Percentiles rank a stretch among this genome's conserved stretches.
Conservation (phyloP, 2,329 filamentous ascomycete species). For the Calonectria pteridis region DNA sequence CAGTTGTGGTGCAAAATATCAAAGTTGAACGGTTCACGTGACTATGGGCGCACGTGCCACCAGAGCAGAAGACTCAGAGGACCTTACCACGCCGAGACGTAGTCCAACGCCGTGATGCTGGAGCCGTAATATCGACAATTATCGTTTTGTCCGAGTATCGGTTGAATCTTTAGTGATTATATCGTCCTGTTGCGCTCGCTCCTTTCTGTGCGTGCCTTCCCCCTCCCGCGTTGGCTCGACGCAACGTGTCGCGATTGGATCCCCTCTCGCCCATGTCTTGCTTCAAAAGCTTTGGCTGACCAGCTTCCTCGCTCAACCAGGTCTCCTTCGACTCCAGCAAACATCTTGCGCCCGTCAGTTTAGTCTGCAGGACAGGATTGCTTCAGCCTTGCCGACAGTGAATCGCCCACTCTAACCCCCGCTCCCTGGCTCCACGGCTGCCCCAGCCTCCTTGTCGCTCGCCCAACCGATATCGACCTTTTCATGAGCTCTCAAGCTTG, state of each 20-base stretch:
- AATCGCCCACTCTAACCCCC: constrained; percentile 19
- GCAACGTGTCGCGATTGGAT: constrained; percentile 44
- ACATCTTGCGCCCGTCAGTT: constrained; percentile 33
- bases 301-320: constrained; percentile 37
- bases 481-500: constrained; percentile 48
- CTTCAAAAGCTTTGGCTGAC: constrained; percentile 46
- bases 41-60: constrained; percentile 38
- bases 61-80: neutral
- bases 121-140: constrained; percentile 51
- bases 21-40: constrained; percentile 35
- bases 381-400: constrained; percentile 31
- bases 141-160: constrained; percentile 55
- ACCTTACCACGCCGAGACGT: constrained; percentile 16
- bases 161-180: constrained; percentile 54
- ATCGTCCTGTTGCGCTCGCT: constrained; percentile 48
- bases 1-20: neutral
- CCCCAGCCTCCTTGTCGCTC: constrained; percentile 26
- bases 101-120: constrained; percentile 29
- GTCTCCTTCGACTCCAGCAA: constrained; percentile 38
- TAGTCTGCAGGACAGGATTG: constrained; percentile 16
- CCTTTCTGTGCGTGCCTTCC: constrained; percentile 48
- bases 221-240: constrained; percentile 1
- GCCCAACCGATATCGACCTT: constrained; percentile 30
- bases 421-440: constrained; percentile 10
- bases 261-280: constrained; percentile 43